Base-by-base conservation (phyloP, 331 rosid genomes). In the Malus hybrid region DNA sequence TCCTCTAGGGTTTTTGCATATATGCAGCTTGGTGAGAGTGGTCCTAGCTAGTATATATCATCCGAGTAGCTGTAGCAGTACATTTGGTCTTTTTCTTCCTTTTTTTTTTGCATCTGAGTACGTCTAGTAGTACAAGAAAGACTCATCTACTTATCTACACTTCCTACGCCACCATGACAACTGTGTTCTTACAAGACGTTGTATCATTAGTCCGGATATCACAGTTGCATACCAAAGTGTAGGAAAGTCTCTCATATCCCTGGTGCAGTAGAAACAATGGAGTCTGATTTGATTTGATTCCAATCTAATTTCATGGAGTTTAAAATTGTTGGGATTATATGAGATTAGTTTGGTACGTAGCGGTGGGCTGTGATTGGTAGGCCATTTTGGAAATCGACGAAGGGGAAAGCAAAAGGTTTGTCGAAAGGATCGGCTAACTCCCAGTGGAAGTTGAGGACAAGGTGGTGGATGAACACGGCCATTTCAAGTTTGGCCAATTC, bases 401-500 rank as follows among this genome's bases (percentile, higher is more conserved):
- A 95, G 36, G 99, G 99, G 83, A 80, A 87, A 3, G 89, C 97
- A 65, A 84, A 83, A 54, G 99, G 73, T 78, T 82, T 88, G 79
- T 95, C 99, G 6, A 80, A n/a, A 68, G 84, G 92, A 6, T 87
- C 93, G 6, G 84, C 88, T 31, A 92, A 84, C 4, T 89, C 91
- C 99, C 99, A 95, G 3, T 86, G 80, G 85, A 73, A 92, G 77
- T 89, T 92, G 84, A 95, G 96, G 27, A 95, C 85, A 63, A 95
- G 79, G 80, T 95, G 88, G 88, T 95, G 99, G 19, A 95, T 90
- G 87, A 95, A 95, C 77, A 95, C 90, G 6, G 98, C 98, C 97
- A 90, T 95, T 88, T 95, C 99, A 6, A 95, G 89, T 52, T 95
- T 95, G 4, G 98, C 98, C 67, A 95, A 56, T 82, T 92, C 99